phyloP scores from a whole-genome alignment of 345 rosid genomes.

The Pistacia atlantica region DNA sequence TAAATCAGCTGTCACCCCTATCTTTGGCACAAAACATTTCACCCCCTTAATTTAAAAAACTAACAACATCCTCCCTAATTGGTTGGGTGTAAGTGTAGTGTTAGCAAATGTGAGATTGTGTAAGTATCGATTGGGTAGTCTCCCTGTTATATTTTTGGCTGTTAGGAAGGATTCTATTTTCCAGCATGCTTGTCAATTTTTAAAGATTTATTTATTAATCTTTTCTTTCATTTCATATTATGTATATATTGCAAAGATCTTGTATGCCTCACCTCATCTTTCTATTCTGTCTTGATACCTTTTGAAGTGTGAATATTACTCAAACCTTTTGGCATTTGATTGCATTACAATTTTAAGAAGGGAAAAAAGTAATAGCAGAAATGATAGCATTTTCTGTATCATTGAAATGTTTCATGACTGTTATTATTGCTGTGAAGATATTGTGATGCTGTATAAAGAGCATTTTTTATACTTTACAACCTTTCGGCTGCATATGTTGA shows the following conservation, averaged over 20 bases:
- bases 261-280: background rate
- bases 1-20: too few relatives aligned
- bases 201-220: background rate
- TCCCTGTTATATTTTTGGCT: background rate
- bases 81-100: too few relatives aligned
- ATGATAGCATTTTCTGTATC: background rate
- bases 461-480: too few relatives aligned
- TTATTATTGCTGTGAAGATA: background rate
- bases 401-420: background rate
- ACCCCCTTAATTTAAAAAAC: too few relatives aligned
- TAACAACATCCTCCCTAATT: too few relatives aligned
- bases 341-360: background rate
- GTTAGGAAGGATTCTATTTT: background rate
- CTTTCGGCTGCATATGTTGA: too few relatives aligned
- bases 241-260: background rate
- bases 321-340: background rate
- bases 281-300: too few relatives aligned
- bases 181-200: background rate
- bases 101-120: background rate
- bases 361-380: background rate
- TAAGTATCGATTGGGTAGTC: background rate
- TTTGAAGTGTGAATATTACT: background rate
- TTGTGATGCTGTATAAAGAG: too few relatives aligned
- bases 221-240: background rate
- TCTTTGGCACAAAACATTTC: too few relatives aligned